Evolutionary conservation across 2,329 filamentous ascomycete species (phyloP).

Genomic region (Cladosporium sp.): DNA sequence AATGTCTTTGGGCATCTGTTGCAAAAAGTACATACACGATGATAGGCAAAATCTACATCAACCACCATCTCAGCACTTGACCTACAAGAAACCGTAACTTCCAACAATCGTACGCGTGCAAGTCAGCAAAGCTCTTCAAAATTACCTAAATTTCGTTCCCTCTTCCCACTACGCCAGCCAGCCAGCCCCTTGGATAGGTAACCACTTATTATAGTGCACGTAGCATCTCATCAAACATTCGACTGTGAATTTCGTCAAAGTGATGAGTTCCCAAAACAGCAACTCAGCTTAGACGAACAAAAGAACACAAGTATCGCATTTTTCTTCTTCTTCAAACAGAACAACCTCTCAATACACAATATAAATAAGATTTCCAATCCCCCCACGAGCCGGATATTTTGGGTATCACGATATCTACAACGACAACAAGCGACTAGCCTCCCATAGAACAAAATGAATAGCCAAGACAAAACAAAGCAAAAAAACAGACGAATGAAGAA

Average conservation of each 20-base stretch:
- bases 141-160: no score
- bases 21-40: background rate
- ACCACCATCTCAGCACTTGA: background rate
- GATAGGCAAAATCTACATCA: background rate
- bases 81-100: no score
- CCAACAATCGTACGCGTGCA: no score
- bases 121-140: no score
- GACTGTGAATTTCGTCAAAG: no score
- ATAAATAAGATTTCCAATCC: background rate
- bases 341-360: background rate
- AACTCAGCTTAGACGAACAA: no score
- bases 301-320: no score
- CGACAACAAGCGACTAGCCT: background rate
- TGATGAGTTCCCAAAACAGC: no score
- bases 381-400: background rate
- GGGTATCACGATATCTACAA: conserved; percentile 8
- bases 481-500: background rate
- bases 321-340: background rate
- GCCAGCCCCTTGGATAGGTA: no score
- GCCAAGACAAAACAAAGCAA: background rate
- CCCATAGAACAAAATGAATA: background rate
- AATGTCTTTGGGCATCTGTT: background rate
- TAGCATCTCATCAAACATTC: no score
- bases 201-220: no score
- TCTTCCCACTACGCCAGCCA: no score